Evolutionary conservation across 345 rosid species (phyloP).

Genomic region (Eucalyptus coolabah): DNA sequence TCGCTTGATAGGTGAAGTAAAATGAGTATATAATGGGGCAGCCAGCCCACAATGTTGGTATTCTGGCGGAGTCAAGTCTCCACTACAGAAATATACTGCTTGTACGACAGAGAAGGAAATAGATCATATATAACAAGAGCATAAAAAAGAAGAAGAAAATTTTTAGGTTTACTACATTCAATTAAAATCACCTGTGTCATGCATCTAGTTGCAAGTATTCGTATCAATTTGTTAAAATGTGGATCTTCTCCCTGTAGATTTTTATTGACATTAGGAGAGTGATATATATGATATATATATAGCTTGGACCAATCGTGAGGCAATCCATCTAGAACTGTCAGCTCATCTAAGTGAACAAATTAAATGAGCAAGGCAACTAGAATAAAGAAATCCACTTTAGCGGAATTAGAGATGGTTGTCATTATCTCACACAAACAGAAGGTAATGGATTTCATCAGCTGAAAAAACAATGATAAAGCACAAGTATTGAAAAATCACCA

Average conservation of each 20-base stretch:
- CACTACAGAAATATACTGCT: constrained; percentile 98
- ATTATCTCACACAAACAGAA: background rate
- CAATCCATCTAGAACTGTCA: background rate
- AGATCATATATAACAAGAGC: background rate
- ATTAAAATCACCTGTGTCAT: constrained; percentile 76
- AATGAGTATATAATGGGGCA: constrained; percentile 84
- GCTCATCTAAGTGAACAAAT: background rate
- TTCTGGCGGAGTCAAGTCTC: constrained; percentile 87
- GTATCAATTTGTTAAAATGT: constrained; percentile 86
- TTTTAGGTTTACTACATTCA: background rate
- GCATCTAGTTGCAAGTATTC: constrained; percentile 95
- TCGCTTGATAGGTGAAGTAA: constrained; percentile 93
- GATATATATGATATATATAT: background rate
- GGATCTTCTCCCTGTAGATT: constrained; percentile 83
- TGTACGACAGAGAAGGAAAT: constrained; percentile 7
- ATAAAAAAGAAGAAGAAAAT: background rate
- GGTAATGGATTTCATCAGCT: background rate
- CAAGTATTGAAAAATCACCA: constrained; percentile 31
- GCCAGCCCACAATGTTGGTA: constrained; percentile 96
- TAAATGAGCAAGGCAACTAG: background rate
- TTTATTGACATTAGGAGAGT: background rate
- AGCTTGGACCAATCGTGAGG: background rate
- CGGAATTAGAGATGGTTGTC: background rate
- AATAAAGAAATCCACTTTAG: background rate
- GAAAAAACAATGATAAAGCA: background rate